Evolutionary conservation across 1,284 basidiomycete genomes (phyloP), one percentile per base, ranked within the genome.

Genomic region (Marasmius fiardii): DNA sequence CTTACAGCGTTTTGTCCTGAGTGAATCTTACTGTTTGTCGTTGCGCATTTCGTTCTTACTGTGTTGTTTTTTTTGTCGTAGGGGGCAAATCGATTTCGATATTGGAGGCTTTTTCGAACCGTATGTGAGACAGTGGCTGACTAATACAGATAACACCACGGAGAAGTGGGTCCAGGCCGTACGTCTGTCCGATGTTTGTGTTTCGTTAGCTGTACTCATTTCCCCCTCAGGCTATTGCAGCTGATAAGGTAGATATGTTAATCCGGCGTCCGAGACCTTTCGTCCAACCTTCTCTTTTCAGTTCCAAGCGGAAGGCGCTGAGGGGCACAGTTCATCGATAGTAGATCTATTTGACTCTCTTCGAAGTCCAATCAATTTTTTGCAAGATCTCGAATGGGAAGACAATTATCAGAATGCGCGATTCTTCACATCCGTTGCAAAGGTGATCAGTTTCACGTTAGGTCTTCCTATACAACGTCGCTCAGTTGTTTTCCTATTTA

Each of bases 271-370:
- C 41, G n/a, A 34, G 24, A 57, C 54, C 18, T 28, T 44, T 20
- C 21, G 39, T 34, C 52, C 58, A 41, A 61, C 24, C 49, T 43
- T 20, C 37, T 14, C 34, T 55, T 34, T n/a, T 12, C 63, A 94
- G 91, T 97, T 96, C 65, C 82, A 92, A 68, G 86, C 94, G 2
- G 91, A 94, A 63, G 86, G 86, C 43, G 70, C 81, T 2, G 91
- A 92, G 62, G 89, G 91, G 0, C 93, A 97, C 66, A 96, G 93
- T 66, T 95, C 94, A 37, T 98, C 95, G 0, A 95, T 99, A 56
- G 87, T 95, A 41, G 97, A 99, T 71, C 78, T 99, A 1, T 98
- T 98, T 65, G 94, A 93, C 56, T 98, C 95, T 1, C 80, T 98
- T 57, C 86, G 92, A 56, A 95, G 93, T 66, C 94, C 95, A 0